Base-by-base conservation (phyloP, 495 filamentous ascomycete genomes). In the Hamigera avellanea region DNA sequence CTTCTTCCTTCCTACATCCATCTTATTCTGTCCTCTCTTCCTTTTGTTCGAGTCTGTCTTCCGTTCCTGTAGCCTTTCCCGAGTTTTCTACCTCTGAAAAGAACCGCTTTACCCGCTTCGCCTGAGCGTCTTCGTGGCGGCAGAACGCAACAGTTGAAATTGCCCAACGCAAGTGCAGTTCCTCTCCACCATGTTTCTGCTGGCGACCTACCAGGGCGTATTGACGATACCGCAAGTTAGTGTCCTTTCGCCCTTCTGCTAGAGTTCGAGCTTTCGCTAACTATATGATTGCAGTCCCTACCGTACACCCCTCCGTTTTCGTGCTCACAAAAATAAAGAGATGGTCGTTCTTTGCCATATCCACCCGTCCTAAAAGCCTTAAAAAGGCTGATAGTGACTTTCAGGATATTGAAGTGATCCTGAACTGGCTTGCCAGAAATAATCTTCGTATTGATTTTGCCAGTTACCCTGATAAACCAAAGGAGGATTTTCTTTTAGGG, bases 271-370 rank as follows among this genome's bases (percentile, higher is more conserved):
- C 26, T 39, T 32, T 32, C 9, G 21, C 36, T 39, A 32, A 39
- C 32, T 27, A 32, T 6, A 2, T 13, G 14, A 32, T 21, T 39
- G 4, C 27, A 39, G 36, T 39, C 16, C 28, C 26, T 19, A 32
- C 32, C 36, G 14, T 39, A 19, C 12, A 16, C 18, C 36, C 36
- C 27, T 31, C 36, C 13, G 18, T 39, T 15, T 27, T 39, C 16
- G 26, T 39, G 6, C 26, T 32, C 26, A 39, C 36, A 1, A 39
- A 39, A 15, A 32, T 39, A 8, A 39, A 39, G 26, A 39, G 36
- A 32, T 39, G 36, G 36, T 21, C n/a, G 7, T 31, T 39, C 26
- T 2, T 32, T 0, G 36, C 26, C 16, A 27, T 18, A 43, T 10
- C 33, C 29, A 32, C 29, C 14, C 29, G 29, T 15, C 29, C 29